A percentile compares a stretch with the other conserved stretches of the same genome.
These are phyloP conservation scores for Botrytis paeoniae DNA, from an alignment of 2,329 filamentous ascomycete genomes.

Conservation along the genomic window DNA sequence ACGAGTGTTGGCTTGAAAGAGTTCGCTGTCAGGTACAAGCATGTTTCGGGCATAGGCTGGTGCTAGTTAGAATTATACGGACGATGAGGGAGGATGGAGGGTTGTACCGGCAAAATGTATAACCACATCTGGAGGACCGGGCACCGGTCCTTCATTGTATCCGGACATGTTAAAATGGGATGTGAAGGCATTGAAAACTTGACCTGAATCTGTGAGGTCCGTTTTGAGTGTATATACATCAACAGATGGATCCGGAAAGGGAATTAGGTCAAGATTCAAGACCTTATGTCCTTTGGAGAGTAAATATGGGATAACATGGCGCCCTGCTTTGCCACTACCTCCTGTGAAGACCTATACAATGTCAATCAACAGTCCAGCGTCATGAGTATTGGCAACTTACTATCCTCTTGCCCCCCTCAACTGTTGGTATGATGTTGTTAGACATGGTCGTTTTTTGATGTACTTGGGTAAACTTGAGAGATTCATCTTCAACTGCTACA, in stretches of 20 bases:
- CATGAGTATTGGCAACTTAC: not conserved
- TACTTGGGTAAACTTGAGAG: not conserved
- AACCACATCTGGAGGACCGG: slow-evolving; percentile 54
- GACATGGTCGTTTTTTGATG: not conserved
- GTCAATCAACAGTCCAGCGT: not conserved
- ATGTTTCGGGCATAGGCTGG: slow-evolving; percentile 58
- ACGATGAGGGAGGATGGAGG: slow-evolving; percentile 47
- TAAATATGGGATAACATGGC: slow-evolving; percentile 39
- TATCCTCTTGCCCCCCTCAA: not conserved
- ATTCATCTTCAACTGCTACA: not conserved
- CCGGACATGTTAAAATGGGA: slow-evolving; percentile 53
- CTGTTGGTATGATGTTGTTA: not conserved
- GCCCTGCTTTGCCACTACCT: slow-evolving; percentile 40
- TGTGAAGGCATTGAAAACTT: slow-evolving; percentile 41
- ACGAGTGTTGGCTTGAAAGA: slow-evolving; percentile 53
- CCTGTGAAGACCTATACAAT: slow-evolving; percentile 38
- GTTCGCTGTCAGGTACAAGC: slow-evolving; percentile 59
- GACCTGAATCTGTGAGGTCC: slow-evolving; percentile 40
- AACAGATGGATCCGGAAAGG: slow-evolving; percentile 32
- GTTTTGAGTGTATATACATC: slow-evolving; percentile 38
- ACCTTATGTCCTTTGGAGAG: slow-evolving; percentile 39
- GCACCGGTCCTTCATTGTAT: slow-evolving; percentile 40
- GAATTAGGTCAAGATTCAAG: slow-evolving; percentile 40
- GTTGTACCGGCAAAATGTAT: slow-evolving; percentile 46
- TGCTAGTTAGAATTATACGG: slow-evolving; percentile 43